phyloP scores from a whole-genome alignment of 176 grass and related monocot species.

The Hyparrhenia diplandra region DNA sequence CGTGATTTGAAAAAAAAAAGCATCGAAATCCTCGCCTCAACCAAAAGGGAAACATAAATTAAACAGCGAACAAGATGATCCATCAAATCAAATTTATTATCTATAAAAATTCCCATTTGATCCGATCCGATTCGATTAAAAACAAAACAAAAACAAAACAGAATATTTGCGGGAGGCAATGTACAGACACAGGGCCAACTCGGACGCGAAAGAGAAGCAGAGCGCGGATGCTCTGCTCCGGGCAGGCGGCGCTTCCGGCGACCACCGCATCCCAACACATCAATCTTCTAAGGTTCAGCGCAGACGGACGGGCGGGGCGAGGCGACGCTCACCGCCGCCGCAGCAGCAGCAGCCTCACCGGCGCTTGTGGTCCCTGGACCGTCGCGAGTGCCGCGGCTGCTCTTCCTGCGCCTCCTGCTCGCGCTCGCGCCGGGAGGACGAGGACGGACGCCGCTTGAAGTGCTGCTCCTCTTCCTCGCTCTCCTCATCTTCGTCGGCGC shows the following conservation, averaged over 20 bases:
- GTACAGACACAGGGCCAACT: background rate
- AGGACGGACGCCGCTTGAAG: slow-evolving; percentile 83
- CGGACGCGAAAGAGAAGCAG: background rate
- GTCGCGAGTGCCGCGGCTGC: slow-evolving; percentile 23
- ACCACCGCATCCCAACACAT: background rate
- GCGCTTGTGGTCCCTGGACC: slow-evolving; percentile 36
- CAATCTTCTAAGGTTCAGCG: background rate
- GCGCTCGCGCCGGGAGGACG: slow-evolving; percentile 44
- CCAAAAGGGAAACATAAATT: no score
- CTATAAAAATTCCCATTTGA: background rate
- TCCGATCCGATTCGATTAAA: no score
- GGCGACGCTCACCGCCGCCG: background rate
- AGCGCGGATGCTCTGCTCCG: background rate
- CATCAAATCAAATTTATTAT: slow-evolving; percentile 13
- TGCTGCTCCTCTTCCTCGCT: slow-evolving; percentile 84
- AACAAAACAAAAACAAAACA: background rate
- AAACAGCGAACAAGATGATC: background rate
- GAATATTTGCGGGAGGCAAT: background rate
- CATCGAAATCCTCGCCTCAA: background rate
- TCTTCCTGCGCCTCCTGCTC: slow-evolving; percentile 31
- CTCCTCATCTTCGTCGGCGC: slow-evolving; percentile 30
- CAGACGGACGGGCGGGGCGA: background rate
- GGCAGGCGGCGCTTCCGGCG: background rate
- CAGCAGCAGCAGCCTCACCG: background rate
- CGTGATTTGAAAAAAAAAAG: no score